Conservation (phyloP, 2,329 filamentous ascomycete genomes). For the Colletotrichum cuscutae region DNA sequence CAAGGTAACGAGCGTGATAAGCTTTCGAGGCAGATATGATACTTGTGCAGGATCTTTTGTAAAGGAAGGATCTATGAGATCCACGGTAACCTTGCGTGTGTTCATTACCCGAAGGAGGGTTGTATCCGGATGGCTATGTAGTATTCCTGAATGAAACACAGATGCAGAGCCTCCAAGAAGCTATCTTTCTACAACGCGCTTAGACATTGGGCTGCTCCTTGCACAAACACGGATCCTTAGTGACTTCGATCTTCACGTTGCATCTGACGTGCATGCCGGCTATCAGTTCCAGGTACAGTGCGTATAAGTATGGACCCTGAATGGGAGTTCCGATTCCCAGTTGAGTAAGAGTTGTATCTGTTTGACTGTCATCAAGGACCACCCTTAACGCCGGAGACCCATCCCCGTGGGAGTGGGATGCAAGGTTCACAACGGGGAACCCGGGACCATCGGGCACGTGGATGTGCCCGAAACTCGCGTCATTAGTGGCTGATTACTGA, state of each 20-base stretch:
- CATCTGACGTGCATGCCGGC: not conserved
- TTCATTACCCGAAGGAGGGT: not conserved
- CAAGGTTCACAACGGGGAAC: not conserved
- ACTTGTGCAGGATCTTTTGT: not conserved
- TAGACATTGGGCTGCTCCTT: not conserved
- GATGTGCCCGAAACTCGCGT: not conserved
- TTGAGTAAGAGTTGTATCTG: not conserved
- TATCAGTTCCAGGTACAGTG: not conserved
- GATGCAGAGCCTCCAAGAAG: not conserved
- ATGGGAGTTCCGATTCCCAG: not conserved
- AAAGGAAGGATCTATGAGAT: not conserved
- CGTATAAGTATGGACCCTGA: not conserved
- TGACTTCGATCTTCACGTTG: not conserved
- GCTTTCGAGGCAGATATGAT: not conserved
- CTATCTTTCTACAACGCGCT: not conserved
- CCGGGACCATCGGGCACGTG: not conserved
- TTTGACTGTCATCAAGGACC: not conserved
- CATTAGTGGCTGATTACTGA: not conserved
- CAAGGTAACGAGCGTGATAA: not conserved
- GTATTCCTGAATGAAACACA: not conserved
- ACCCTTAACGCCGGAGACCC: not conserved
- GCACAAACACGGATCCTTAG: not conserved
- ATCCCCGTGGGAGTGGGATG: not conserved
- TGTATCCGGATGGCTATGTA: not conserved
- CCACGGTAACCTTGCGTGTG: not conserved